Evolutionary conservation across 2,329 filamentous ascomycete genomes (phyloP).

Genomic region (Colletotrichum echinochloae): DNA sequence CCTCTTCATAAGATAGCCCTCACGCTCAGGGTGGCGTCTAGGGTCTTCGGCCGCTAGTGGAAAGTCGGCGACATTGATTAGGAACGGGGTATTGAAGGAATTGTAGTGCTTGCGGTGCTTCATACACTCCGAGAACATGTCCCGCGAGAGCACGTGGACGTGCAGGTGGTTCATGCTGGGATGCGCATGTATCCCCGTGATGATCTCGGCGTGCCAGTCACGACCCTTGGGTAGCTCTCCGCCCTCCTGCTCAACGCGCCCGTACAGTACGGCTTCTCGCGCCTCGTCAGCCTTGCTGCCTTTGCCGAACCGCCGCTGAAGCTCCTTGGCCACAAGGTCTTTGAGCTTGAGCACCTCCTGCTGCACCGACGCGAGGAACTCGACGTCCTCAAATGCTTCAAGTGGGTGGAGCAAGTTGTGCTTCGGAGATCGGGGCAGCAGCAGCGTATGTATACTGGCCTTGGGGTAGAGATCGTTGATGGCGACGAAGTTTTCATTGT

Average conservation of each 20-base stretch:
- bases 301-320: conserved; percentile 75
- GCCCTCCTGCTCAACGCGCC: conserved; percentile 59
- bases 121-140: conserved; percentile 78
- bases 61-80: conserved; percentile 83
- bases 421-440: conserved; percentile 79
- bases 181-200: conserved; percentile 84
- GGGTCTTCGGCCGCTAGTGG: conserved; percentile 76
- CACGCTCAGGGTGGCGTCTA: conserved; percentile 66
- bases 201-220: conserved; percentile 82
- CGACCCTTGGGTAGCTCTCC: conserved; percentile 74
- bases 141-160: conserved; percentile 85
- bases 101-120: conserved; percentile 92
- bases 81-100: conserved; percentile 87
- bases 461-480: conserved; percentile 92
- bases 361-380: conserved; percentile 75
- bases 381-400: conserved; percentile 76
- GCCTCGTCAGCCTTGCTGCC: conserved; percentile 72
- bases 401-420: conserved; percentile 79
- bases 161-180: conserved; percentile 95
- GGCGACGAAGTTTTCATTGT: conserved; percentile 76
- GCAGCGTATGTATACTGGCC: conserved; percentile 83
- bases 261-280: conserved; percentile 75
- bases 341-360: conserved; percentile 72
- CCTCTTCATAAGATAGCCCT: conserved; percentile 67
- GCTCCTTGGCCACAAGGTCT: conserved; percentile 77